Evolutionary conservation across 768 basidiomycete genomes (phyloP), one percentile per base, ranked within the genome.

Genomic region (Mrakia blollopis): DNA sequence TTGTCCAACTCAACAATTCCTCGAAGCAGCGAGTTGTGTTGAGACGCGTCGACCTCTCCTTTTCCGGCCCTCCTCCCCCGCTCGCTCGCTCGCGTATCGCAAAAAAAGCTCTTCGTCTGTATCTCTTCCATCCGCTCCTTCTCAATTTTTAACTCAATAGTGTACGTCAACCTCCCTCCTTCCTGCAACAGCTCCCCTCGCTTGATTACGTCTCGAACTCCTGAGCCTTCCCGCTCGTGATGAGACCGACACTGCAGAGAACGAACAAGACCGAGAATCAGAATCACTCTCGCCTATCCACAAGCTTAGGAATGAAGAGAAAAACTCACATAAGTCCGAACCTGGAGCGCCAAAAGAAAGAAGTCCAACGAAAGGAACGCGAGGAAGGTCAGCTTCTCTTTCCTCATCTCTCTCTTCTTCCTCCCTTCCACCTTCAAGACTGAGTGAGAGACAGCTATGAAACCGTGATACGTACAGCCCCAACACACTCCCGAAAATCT

Each of bases 401-500:
- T 0, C 54, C n/a, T n/a, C n/a, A n/a, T 62, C 28, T 9, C 32
- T 62, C 9, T 14, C 44, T 11, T 41, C 39, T 11, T 41, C 14
- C 44, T 11, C 44, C 44, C 44, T 11, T 14, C 44, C 44, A 44
- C 11, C 44, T 44, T 14, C 6, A 44, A 2, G n/a, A n/a, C n/a
- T n/a, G n/a, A n/a, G n/a, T n/a, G n/a, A n/a, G n/a, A n/a, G n/a
- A n/a, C n/a, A n/a, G n/a, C n/a, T n/a, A n/a, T n/a, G n/a, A n/a
- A n/a, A n/a, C n/a, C n/a, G n/a, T n/a, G n/a, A n/a, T n/a, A 94
- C 95, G 82, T 96, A 98, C 67, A 98, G 85, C 8, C 95, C 95
- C 83, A 97, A 85, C 75, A 97, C 93, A 81, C 82, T 82, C 16
- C 83, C 83, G 70, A 84, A 84, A 71, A 84, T 83, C 82, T 98